Evolutionary conservation across 1,284 basidiomycete species (phyloP), one percentile per base, ranked within the genome.

Genomic region (Bothia castanella): DNA sequence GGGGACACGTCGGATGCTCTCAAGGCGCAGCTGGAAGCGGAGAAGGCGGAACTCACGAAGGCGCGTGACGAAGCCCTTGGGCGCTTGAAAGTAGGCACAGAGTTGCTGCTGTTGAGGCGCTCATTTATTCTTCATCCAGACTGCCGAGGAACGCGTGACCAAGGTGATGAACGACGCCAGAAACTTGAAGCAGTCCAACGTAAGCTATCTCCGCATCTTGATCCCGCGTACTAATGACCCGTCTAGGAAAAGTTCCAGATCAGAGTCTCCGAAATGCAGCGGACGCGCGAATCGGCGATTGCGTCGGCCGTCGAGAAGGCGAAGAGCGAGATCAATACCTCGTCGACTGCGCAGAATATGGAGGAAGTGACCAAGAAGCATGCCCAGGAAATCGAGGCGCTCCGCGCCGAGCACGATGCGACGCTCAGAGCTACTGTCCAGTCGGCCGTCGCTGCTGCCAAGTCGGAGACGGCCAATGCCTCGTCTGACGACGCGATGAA

Each of bases 41-140:
- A 87, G 60, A 87, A 80, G 58, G 71, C 68, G 1, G 75, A 77
- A 45, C 69, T 89, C 3, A 52, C 73, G 20, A 80, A 80, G 56
- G 72, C 74, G 35, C 80, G 82, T 14, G 83, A 87, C 54, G 78
- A 83, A 19, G 82, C 82, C 5, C 53, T 77, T 11, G 69, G 75
- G 13, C 76, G 79, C 45, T 69, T 76, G 27, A 79, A 82, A 72
- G 85, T 84, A 62, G 19, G 66, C 51, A 4, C 16, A 29, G 7
- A 10, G 17, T n/a, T 20, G 6, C 12, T 21, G 5, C 4, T 4
- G 4, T 21, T 21, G 14, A 5, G 5, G 40, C 12, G 34, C 31
- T 55, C 39, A 49, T 19, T 4, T 11, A 3, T 31, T 19, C 8
- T 23, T 29, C 11, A 2, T 29, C n/a, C 35, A 85, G 83, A 55